phyloP scores from a whole-genome alignment of 371 early-diverging fungal species.

The Rhizopus stolonifer region DNA sequence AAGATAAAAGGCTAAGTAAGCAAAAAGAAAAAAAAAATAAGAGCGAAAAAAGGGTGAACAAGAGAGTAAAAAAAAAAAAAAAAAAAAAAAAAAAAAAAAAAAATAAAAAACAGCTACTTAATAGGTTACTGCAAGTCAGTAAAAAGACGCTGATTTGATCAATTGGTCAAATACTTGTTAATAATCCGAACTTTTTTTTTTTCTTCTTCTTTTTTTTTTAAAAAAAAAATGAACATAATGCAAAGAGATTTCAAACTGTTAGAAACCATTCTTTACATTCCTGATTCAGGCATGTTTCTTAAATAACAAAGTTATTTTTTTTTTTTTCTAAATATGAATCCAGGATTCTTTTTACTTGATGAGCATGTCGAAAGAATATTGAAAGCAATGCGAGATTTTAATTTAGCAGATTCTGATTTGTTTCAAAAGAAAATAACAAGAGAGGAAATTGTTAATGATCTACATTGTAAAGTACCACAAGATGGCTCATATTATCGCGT shows the following conservation, averaged over 20 bases:
- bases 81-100: too few relatives aligned
- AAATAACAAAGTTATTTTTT: neutral
- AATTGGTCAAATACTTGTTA: too few relatives aligned
- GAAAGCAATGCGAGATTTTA: slow-evolving; percentile 11
- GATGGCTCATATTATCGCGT: slow-evolving; percentile 37
- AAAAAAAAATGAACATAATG: neutral
- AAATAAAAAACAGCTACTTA: too few relatives aligned
- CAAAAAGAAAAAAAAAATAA: too few relatives aligned
- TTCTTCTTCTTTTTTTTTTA: slow-evolving; percentile 8
- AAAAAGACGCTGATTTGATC: too few relatives aligned
- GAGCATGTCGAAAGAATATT: slow-evolving; percentile 2
- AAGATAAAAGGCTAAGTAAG: too few relatives aligned
- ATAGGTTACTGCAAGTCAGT: too few relatives aligned
- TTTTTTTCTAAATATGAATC: neutral
- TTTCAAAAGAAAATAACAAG: slow-evolving; percentile 30
- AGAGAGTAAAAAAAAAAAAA: too few relatives aligned
- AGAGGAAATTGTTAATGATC: slow-evolving; percentile 26
- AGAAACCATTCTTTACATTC: slow-evolving; percentile 57
- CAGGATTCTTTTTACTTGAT: slow-evolving; percentile 20
- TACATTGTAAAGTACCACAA: slow-evolving; percentile 31
- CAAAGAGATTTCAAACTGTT: slow-evolving; percentile 38
- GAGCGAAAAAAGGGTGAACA: too few relatives aligned
- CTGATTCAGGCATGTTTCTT: slow-evolving; percentile 34
- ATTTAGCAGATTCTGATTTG: slow-evolving; percentile 12
- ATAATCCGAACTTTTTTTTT: neutral